Percentiles rank a stretch among this genome's conserved stretches.
Evolutionary conservation across 2,329 filamentous ascomycete species (phyloP).

Genomic region (Fusarium sp.): DNA sequence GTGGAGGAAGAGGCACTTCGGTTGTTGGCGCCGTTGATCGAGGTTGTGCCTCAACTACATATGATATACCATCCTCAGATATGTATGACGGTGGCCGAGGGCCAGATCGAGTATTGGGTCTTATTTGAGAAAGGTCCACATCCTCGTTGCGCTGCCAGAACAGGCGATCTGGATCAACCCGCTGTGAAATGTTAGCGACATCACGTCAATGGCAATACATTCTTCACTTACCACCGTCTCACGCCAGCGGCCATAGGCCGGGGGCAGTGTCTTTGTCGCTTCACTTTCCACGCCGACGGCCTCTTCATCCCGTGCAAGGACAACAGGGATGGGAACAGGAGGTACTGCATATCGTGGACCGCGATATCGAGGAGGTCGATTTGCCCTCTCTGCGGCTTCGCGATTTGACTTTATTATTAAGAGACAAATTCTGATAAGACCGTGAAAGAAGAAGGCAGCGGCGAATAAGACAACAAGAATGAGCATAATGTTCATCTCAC

Average conservation of each 20-base stretch:
- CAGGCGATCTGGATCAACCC: constrained; percentile 83
- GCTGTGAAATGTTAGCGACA: constrained; percentile 57
- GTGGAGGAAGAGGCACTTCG: constrained; percentile 60
- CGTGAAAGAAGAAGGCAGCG: constrained; percentile 85
- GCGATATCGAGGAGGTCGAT: constrained; percentile 61
- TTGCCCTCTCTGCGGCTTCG: constrained; percentile 36
- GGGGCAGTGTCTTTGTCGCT: constrained; percentile 73
- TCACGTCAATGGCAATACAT: background rate
- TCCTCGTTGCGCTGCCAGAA: constrained; percentile 80
- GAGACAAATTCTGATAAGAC: constrained; percentile 79
- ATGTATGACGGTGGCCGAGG: constrained; percentile 79
- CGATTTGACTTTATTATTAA: constrained; percentile 66
- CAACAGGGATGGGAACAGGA: constrained; percentile 79
- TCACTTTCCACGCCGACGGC: constrained; percentile 69
- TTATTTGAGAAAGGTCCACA: constrained; percentile 43
- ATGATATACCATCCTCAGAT: constrained; percentile 80
- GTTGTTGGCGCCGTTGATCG: constrained; percentile 66
- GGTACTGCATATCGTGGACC: constrained; percentile 78
- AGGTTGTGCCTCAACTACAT: constrained; percentile 76
- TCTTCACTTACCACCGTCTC: constrained; percentile 78
- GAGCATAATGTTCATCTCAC: constrained; percentile 83
- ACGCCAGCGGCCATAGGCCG: constrained; percentile 88
- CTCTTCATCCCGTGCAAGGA: constrained; percentile 81
- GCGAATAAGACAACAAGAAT: constrained; percentile 81
- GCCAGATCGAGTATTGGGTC: constrained; percentile 47